These are phyloP conservation scores for Cicer pinnatifidum DNA, from an alignment of 306 rosid species.

Conservation along the genomic window DNA sequence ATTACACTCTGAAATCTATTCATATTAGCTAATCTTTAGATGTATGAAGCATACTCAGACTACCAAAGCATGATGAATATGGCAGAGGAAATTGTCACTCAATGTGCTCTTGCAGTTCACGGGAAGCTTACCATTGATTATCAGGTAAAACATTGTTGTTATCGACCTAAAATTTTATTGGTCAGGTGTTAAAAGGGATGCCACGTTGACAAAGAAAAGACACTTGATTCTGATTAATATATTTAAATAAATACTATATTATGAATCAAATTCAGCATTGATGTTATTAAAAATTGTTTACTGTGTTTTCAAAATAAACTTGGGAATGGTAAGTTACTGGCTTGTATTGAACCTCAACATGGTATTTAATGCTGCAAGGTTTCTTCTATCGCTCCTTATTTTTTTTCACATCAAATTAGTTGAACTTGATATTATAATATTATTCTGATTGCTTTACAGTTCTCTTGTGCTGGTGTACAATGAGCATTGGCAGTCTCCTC, in stretches of 20 bases:
- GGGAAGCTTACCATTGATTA: constrained; percentile 87
- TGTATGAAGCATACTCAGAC: constrained; percentile 97
- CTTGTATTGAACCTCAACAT: not conserved
- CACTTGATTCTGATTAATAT: not conserved
- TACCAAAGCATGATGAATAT: constrained; percentile 97
- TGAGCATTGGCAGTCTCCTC: constrained; percentile 29
- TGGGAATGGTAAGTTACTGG: not conserved
- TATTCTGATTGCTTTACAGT: constrained; percentile 23
- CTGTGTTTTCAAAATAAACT: not conserved
- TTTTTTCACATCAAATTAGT: constrained; percentile 6
- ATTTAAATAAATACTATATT: not conserved
- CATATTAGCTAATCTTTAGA: constrained; percentile 69
- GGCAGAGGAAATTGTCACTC: constrained; percentile 90
- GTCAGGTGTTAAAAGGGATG: constrained; percentile 16
- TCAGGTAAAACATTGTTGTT: constrained; percentile 64
- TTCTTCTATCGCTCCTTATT: not conserved
- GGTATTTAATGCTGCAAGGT: not conserved
- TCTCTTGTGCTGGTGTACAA: constrained; percentile 20
- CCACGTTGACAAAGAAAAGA: not conserved
- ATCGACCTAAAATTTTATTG: constrained; percentile 26
- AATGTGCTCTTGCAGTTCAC: constrained; percentile 81
- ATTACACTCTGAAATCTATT: constrained; percentile 52
- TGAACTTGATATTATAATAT: not conserved
- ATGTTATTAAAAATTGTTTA: constrained; percentile 7
- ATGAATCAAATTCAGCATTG: not conserved